Base-by-base conservation (phyloP, 2,329 filamentous ascomycete species). In the Shiraia sp. region DNA sequence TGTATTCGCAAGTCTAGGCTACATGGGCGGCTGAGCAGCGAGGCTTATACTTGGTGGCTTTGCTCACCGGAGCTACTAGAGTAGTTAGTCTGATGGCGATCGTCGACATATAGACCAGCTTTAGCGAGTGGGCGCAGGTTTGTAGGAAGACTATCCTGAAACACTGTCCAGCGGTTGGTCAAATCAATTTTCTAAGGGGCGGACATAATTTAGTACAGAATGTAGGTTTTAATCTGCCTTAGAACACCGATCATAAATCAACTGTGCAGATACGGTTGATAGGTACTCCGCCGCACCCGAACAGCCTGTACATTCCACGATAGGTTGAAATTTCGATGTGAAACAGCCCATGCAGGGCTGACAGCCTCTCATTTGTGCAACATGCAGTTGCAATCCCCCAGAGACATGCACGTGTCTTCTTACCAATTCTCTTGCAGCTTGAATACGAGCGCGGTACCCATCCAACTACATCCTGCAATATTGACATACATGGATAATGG, bases 41-140 rank as follows among this genome's bases (percentile, higher is more conserved):
- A 36, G 42, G 42, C 42, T 42, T 28, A 26, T 36, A 15, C 42
- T 13, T 9, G 27, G n/a, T 31, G 15, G 25, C 17, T 27, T 33
- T 22, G 14, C 32, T 47, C 36, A 50, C 47, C 47, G 40, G 43
- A 9, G 14, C 40, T 40, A 15, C 22, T 42, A 38, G n/a, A n/a
- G 8, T 26, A 31, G 47, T 19, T 47, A 47, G 47, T 10, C 22
- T 23, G 19, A 15, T 7, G 17, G 25, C 37, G 19, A 36, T 37
- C 22, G 15, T 30, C 19, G 33, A 39, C 22, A 19, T 32, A n/a
- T 43, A 32, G 30, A 41, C 33, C 50, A 32, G 34, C 31, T 35
- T 42, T 34, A 45, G 48, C 42, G 39, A 16, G n/a, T n/a, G n/a
- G n/a, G n/a, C n/a, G n/a, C n/a, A n/a, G n/a, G n/a, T 28, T 16